A percentile compares a stretch with the other conserved stretches of the same genome.
phyloP scores from a whole-genome alignment of 139 green algal species.

The Chlamydomonas incerta region DNA sequence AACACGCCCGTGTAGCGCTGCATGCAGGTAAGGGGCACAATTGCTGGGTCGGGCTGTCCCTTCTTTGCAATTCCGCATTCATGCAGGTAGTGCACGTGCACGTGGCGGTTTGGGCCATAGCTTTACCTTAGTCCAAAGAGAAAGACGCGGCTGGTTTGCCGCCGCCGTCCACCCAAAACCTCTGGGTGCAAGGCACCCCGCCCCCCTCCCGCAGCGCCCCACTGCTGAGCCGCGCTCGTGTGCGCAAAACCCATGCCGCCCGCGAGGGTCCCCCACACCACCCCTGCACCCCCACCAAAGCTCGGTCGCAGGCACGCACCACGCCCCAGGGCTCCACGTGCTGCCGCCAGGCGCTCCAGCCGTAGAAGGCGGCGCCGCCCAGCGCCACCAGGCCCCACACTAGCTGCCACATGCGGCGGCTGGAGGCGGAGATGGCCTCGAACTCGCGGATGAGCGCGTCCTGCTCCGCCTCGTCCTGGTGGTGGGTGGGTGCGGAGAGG shows the following conservation, averaged over 20 bases:
- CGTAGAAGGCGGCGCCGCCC: constrained; percentile 12
- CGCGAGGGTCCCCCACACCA: too few relatives aligned
- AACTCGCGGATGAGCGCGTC: not conserved
- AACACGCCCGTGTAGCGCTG: constrained; percentile 50
- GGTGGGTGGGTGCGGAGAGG: not conserved
- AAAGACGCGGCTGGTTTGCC: too few relatives aligned
- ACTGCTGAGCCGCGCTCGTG: too few relatives aligned
- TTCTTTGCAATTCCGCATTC: not conserved
- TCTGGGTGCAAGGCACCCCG: too few relatives aligned
- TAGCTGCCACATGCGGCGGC: not conserved
- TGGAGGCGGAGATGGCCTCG: not conserved
- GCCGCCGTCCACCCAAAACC: too few relatives aligned
- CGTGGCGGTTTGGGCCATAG: too few relatives aligned
- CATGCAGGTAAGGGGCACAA: not conserved
- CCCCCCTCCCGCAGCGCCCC: too few relatives aligned
- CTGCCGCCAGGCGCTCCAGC: constrained; percentile 32
- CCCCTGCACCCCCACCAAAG: not conserved
- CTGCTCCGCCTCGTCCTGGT: not conserved
- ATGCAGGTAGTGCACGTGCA: not conserved
- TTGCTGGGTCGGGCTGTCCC: too few relatives aligned
- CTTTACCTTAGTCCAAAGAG: too few relatives aligned
- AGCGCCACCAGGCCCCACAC: not conserved
- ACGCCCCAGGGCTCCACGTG: constrained; percentile 35
- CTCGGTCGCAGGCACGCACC: not conserved
- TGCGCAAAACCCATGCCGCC: not conserved